Evolutionary conservation across 2,329 filamentous ascomycete genomes (phyloP).

Genomic region (Xylaria sp.): DNA sequence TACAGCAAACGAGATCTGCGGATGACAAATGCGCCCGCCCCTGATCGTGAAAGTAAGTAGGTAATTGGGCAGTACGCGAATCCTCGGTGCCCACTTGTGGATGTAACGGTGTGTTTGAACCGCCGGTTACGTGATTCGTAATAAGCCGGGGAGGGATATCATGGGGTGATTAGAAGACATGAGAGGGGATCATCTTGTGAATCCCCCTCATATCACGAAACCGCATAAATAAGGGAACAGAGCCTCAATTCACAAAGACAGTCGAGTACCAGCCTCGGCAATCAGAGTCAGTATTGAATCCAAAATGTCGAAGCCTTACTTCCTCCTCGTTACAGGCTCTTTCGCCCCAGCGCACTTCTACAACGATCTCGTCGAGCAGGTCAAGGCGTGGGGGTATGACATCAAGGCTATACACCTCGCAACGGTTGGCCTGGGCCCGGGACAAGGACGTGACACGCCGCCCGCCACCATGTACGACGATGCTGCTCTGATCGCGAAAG

Average conservation of each 20-base stretch:
- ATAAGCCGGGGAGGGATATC: background rate
- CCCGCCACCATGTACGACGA: constrained; percentile 43
- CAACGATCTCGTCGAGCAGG: constrained; percentile 22
- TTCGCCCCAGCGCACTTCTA: constrained; percentile 30
- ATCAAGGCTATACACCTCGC: constrained; percentile 31
- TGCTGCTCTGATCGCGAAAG: constrained; percentile 40
- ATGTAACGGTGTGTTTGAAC: background rate
- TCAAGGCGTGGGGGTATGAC: constrained; percentile 32
- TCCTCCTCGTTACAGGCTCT: constrained; percentile 34
- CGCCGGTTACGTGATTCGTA: constrained; percentile 11
- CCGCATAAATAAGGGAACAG: background rate
- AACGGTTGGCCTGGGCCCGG: constrained; percentile 21
- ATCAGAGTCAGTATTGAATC: background rate
- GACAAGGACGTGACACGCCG: constrained; percentile 7
- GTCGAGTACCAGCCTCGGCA: background rate
- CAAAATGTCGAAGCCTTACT: constrained; percentile 32
- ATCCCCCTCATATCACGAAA: no score
- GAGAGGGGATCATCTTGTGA: no score
- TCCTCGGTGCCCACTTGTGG: background rate
- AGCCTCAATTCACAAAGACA: background rate
- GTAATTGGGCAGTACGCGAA: background rate
- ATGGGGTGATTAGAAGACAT: no score
- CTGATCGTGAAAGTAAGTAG: background rate
- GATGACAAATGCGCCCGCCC: background rate
- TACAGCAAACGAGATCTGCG: background rate